These are phyloP conservation scores for Henningerozyma blattae DNA, from an alignment of 805 yeast genomes.

Conservation along the genomic window DNA sequence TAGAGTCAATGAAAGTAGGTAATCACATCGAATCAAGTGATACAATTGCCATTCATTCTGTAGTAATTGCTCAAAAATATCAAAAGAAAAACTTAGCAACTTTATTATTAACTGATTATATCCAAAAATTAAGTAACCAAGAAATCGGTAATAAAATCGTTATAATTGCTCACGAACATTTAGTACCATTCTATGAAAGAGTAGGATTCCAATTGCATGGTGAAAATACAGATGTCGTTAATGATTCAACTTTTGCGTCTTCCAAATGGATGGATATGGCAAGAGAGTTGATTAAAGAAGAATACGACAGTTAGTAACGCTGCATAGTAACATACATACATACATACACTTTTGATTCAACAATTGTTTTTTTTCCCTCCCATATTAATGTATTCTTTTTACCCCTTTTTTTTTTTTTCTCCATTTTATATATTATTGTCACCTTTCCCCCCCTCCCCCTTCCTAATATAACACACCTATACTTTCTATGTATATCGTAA, in stretches of 20 bases:
- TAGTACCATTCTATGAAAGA: conserved; percentile 67
- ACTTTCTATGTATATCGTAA: no score
- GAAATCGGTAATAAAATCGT: conserved; percentile 71
- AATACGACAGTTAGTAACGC: conserved; percentile 22
- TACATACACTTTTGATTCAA: no score
- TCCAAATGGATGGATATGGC: conserved; percentile 27
- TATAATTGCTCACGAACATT: conserved; percentile 56
- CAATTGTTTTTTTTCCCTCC: no score
- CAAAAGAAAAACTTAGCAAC: conserved; percentile 78
- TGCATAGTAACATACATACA: no score
- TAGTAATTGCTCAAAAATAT: conserved; percentile 66
- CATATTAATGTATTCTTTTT: no score
- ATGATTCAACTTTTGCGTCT: conserved; percentile 20
- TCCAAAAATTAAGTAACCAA: conserved; percentile 81
- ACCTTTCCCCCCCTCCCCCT: no score
- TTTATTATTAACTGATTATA: conserved; percentile 72
- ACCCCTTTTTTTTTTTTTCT: no score
- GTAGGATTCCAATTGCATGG: conserved; percentile 72
- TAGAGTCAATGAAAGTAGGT: conserved; percentile 17
- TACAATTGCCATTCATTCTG: conserved; percentile 69
- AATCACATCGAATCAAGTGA: conserved; percentile 68
- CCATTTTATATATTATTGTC: no score
- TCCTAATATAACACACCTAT: no score
- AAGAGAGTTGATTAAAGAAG: conserved; percentile 26
- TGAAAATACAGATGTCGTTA: conserved; percentile 25